Base-by-base conservation (phyloP, 2,329 filamentous ascomycete species). In the Mycosphaerella arachidis region DNA sequence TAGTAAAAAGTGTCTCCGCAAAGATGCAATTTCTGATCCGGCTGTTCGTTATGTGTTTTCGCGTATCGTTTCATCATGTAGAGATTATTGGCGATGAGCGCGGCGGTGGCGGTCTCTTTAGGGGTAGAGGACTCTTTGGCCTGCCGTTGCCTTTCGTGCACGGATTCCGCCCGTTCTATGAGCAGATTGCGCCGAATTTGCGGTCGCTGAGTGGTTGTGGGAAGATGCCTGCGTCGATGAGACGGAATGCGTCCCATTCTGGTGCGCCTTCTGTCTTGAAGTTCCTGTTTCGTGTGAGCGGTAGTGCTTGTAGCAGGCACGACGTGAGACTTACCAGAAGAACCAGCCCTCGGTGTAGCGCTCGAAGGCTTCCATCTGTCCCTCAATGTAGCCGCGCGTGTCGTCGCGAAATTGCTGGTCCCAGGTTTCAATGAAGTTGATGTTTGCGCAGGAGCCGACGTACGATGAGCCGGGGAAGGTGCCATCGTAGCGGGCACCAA, bases 401-500 rank as follows among this genome's bases (percentile, higher is more conserved):
- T 84, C 78, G 30, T 77, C 75, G 59, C 77, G 80, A 62, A 71
- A 73, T 57, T 62, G 72, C 68, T 73, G 74, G 1, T 73, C 70
- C 74, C 85, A 84, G 18, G 78, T 74, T 18, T 76, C 76, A 29
- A 79, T 73, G 66, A 77, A 76, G 69, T 77, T 80, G 65, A 80
- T 82, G 62, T 74, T 78, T 3, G 68, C 74, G 71, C 86, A 89
- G 59, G 76, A 77, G n/a, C 84, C 84, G 27, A 85, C 75, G 55
- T 75, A 78, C 0, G 70, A 66, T 53, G 76, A 81, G 33, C 75
- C 78, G 0, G 76, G 70, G 64, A 78, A 83, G 2, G 79, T 80
- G 13, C 84, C 85, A 58, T 85, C 82, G 70, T 84, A 86, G 37
- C 87, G 79, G 8, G 85, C 79, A 12, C 85, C 86, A 48, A 83